A percentile compares a stretch with the other conserved stretches of the same genome.
Conservation (phyloP, 805 yeast species). For the Kluyveromyces aestuarii region DNA sequence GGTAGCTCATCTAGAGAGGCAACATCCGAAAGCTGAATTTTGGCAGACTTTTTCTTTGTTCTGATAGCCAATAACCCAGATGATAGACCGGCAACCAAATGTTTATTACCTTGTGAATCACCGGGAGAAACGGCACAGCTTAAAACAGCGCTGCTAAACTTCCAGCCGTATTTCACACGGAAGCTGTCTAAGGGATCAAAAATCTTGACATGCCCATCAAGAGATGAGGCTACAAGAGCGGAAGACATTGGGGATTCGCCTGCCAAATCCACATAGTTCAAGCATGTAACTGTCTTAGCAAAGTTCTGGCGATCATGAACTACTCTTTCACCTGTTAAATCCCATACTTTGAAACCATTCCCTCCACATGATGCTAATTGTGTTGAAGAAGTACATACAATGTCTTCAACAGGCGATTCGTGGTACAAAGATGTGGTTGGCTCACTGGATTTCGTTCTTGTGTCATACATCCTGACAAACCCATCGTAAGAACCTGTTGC, state of each 20-base stretch:
- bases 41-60: constrained; percentile 63
- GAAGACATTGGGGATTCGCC: constrained; percentile 25
- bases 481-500: constrained; percentile 96
- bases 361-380: constrained; percentile 71
- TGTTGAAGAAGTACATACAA: constrained; percentile 69
- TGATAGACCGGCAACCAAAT: constrained; percentile 84
- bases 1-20: not conserved
- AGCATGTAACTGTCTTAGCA: constrained; percentile 86
- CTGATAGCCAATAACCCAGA: constrained; percentile 84
- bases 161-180: constrained; percentile 95
- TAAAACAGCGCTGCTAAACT: constrained; percentile 88
- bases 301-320: constrained; percentile 73
- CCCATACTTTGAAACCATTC: constrained; percentile 83
- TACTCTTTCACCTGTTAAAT: constrained; percentile 61
- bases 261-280: constrained; percentile 30
- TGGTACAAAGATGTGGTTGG: constrained; percentile 65
- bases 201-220: constrained; percentile 96
- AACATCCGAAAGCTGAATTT: constrained; percentile 3
- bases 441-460: constrained; percentile 42
- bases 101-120: constrained; percentile 41
- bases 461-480: constrained; percentile 70
- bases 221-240: constrained; percentile 79
- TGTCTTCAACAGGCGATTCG: constrained; percentile 75
- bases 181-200: constrained; percentile 72
- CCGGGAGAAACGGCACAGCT: constrained; percentile 83